Evolutionary conservation across 2,329 filamentous ascomycete species (phyloP).

Genomic region (Cytospora piceae): DNA sequence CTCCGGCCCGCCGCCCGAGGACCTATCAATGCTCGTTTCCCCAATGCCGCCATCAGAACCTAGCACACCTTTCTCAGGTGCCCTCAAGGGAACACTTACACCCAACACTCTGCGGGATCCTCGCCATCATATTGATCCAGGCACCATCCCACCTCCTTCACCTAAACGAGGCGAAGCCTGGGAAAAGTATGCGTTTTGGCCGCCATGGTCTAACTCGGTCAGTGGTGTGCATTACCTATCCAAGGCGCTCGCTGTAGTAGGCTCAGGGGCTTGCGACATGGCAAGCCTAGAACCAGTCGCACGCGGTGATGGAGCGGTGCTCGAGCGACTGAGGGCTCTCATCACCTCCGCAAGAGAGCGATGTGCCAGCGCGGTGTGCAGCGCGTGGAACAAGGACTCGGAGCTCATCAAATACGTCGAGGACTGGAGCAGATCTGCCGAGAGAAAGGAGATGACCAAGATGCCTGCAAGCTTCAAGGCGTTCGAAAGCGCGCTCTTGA

Average conservation of each 20-base stretch:
- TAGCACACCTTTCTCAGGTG: constrained; percentile 63
- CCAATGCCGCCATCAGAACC: constrained; percentile 75
- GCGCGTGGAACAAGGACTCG: constrained; percentile 90
- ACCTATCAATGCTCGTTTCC: constrained; percentile 85
- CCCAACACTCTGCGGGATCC: constrained; percentile 67
- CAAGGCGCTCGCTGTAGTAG: constrained; percentile 79
- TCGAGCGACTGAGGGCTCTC: constrained; percentile 75
- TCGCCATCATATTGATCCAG: constrained; percentile 78
- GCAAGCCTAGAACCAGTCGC: constrained; percentile 72
- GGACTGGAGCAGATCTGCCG: constrained; percentile 85
- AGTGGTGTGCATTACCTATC: constrained; percentile 90
- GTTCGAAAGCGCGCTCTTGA: constrained; percentile 81
- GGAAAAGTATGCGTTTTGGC: constrained; percentile 97
- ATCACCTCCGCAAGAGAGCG: constrained; percentile 82
- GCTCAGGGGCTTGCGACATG: constrained; percentile 86
- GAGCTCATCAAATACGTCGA: constrained; percentile 92
- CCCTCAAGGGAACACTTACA: constrained; percentile 46
- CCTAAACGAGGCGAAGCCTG: constrained; percentile 81
- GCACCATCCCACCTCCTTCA: constrained; percentile 75
- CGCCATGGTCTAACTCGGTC: constrained; percentile 86
- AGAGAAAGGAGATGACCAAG: constrained; percentile 83
- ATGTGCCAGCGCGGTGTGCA: constrained; percentile 81
- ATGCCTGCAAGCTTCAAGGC: constrained; percentile 86
- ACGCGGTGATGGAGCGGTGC: constrained; percentile 54
- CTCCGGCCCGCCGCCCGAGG: constrained; percentile 83